phyloP scores from a whole-genome alignment of 176 grass and related monocot species.

The Hyparrhenia diplandra region DNA sequence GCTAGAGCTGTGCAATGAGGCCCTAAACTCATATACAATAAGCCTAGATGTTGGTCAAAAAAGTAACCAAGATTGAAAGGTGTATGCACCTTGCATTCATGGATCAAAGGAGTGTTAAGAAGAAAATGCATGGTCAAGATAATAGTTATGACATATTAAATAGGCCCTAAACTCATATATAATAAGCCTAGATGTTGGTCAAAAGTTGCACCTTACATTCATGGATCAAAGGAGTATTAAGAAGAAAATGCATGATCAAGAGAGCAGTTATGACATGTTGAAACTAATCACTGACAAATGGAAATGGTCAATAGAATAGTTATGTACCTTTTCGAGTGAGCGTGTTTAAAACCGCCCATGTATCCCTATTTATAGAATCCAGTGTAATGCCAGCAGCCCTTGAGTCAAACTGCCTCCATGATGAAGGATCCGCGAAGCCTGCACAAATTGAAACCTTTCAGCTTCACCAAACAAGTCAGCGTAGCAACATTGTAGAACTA shows the following conservation, averaged over 20 bases:
- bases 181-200: background rate
- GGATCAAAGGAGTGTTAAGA: background rate
- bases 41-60: background rate
- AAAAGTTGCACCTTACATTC: background rate
- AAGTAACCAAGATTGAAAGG: background rate
- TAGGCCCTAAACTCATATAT: background rate
- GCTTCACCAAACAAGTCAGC: background rate
- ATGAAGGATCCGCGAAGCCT: conserved; percentile 64
- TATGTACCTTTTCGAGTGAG: conserved; percentile 53
- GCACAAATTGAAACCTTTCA: conserved; percentile 11
- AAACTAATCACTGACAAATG: conserved; percentile 15
- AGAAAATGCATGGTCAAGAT: conserved; percentile 29
- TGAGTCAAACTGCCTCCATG: conserved; percentile 57
- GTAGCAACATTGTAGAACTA: background rate
- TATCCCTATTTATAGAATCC: conserved; percentile 35
- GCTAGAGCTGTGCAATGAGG: background rate
- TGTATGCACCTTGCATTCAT: background rate
- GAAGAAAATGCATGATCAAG: conserved; percentile 29
- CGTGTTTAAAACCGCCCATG: conserved; percentile 45
- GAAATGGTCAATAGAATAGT: background rate
- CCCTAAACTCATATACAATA: background rate
- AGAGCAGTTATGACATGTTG: background rate
- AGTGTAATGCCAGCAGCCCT: conserved; percentile 49
- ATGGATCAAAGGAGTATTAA: background rate
- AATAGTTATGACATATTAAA: conserved; percentile 1